phyloP scores from a whole-genome alignment of 768 basidiomycete species.

The Hygrophorus pudorinus region DNA sequence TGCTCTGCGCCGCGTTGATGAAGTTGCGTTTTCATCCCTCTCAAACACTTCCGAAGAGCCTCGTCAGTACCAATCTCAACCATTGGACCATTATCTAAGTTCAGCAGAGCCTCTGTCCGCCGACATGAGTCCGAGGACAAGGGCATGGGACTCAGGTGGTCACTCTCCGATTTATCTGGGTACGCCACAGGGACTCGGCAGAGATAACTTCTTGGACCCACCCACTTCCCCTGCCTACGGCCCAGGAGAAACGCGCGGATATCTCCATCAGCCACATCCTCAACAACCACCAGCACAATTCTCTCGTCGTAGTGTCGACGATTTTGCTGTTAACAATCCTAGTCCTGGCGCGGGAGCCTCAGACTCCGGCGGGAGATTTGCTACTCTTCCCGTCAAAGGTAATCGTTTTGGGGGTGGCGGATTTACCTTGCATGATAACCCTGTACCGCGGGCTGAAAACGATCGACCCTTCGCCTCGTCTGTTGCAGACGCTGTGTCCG shows the following conservation, averaged over 20 bases:
- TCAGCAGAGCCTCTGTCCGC: too few relatives aligned
- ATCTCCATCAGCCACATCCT: neutral
- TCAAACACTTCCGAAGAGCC: neutral
- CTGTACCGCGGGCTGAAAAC: slow-evolving; percentile 9
- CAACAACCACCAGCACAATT: neutral
- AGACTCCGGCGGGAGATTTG: slow-evolving; percentile 41
- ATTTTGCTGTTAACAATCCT: slow-evolving; percentile 27
- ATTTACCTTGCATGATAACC: neutral
- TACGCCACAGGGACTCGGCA: slow-evolving; percentile 4
- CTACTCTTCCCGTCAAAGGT: slow-evolving; percentile 53
- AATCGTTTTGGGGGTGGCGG: slow-evolving; percentile 13
- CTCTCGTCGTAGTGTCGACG: slow-evolving; percentile 22
- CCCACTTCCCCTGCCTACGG: neutral
- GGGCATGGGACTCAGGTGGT: neutral
- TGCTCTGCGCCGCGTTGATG: slow-evolving; percentile 43
- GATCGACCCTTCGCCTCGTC: slow-evolving; percentile 27
- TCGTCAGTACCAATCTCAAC: neutral
- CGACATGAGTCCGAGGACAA: neutral
- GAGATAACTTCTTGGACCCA: slow-evolving; percentile 4
- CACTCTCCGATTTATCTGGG: slow-evolving; percentile 1
- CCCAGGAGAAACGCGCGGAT: neutral
- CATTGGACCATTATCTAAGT: neutral
- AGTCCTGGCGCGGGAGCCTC: slow-evolving; percentile 15
- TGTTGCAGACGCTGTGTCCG: slow-evolving; percentile 21
- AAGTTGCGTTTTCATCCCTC: slow-evolving; percentile 23